Evolutionary conservation across 1,284 basidiomycete genomes (phyloP), one percentile per base, ranked within the genome.

Genomic region (Cryptococcus depauperatus): DNA sequence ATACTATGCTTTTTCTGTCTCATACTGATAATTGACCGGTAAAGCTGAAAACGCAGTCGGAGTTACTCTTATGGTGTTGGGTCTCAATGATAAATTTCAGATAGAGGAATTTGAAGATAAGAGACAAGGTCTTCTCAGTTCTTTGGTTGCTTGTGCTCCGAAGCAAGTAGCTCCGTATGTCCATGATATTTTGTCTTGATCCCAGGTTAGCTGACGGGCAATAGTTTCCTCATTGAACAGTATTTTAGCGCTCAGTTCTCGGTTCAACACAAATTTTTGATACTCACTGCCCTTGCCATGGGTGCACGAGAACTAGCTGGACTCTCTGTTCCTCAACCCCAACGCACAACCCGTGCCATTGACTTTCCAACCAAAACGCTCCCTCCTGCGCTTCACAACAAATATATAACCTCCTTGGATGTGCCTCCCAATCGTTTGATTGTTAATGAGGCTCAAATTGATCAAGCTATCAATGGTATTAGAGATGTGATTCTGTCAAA

Each of bases 191-290:
- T 51, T 22, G 34, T 43, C 19, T 13, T 35, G 29, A 6, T 37
- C 23, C 21, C 10, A 16, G 27, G 21, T 14, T 30, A 14, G n/a
- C 14, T 23, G 25, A 22, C 42, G 1, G 61, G 18, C 4, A 16
- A 18, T 19, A 92, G 89, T 3, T 77, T 79, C 38, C 74, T 93
- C n/a, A 81, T 85, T 37, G 88, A 96, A 62, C 87, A 95, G 60
- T 88, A 90, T 68, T 97, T 96, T 72, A 82, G 83, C 50, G 84
- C 85, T 41, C 86, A 92, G 56, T 96, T 93, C 67, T 90, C 90
- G 0, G 79, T 79, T 4, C 78, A 81, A 19, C 90, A 97, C 60
- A 81, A 91, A 10, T 83, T 80, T 50, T 78, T 79, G 5, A 89
- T 93, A 61, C 76, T 97, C 26, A 88, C 85, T 43, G 83, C 88